A percentile compares a stretch with the other conserved stretches of the same genome.
Evolutionary conservation across 2,329 filamentous ascomycete species (phyloP).

Genomic region (Colletotrichum caudatum): DNA sequence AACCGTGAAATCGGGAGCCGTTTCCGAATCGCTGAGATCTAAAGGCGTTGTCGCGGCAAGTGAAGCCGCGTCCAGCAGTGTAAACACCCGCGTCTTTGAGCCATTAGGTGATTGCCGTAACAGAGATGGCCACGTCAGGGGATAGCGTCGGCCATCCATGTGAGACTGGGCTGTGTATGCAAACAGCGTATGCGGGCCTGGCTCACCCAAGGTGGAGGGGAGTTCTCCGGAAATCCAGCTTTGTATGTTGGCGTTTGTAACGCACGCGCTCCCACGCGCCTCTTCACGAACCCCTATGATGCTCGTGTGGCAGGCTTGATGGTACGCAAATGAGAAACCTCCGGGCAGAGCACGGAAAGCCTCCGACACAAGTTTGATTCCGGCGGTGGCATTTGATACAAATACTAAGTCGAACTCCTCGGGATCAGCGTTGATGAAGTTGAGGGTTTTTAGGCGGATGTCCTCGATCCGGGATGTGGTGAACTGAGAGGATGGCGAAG

Average conservation of each 20-base stretch:
- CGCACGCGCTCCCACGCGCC: conserved; percentile 73
- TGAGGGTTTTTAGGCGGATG: conserved; percentile 75
- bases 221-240: conserved; percentile 68
- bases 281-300: conserved; percentile 83
- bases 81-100: conserved; percentile 16
- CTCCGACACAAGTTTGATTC: conserved; percentile 87
- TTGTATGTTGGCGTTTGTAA: conserved; percentile 73
- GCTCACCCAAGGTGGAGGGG: conserved; percentile 47
- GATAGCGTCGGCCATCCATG: conserved; percentile 42
- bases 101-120: conserved; percentile 46
- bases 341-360: conserved; percentile 74
- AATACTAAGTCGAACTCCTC: conserved; percentile 89
- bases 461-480: conserved; percentile 82
- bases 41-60: conserved; percentile 82
- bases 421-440: conserved; percentile 85
- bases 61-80: conserved; percentile 76
- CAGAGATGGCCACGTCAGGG: conserved; percentile 70
- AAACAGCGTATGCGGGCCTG: conserved; percentile 51
- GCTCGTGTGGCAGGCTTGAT: conserved; percentile 87
- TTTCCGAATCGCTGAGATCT: conserved; percentile 71
- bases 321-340: conserved; percentile 88
- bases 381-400: conserved; percentile 91
- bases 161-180: conserved; percentile 42
- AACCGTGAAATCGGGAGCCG: conserved; percentile 85
- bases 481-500: conserved; percentile 82